Evolutionary conservation across 148 eudicot species (phyloP).

Genomic region (Cornus kousa): DNA sequence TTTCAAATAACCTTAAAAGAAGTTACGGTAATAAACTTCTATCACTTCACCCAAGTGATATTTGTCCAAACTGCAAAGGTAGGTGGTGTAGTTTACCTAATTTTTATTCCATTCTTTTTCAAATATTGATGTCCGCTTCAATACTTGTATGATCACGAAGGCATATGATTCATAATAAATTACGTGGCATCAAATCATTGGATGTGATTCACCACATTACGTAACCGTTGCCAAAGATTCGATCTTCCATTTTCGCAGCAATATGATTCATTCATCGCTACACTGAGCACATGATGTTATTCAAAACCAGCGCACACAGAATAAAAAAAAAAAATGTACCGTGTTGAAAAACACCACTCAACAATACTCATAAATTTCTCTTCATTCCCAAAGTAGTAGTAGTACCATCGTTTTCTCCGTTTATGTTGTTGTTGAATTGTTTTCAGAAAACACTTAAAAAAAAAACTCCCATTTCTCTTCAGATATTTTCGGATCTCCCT

Average conservation of each 20-base stretch:
- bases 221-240: neutral
- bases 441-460: neutral
- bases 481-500: conserved; percentile 8
- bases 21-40: too few relatives aligned
- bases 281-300: neutral
- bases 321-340: too few relatives aligned
- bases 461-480: neutral
- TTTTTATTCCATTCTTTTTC: too few relatives aligned
- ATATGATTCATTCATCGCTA: neutral
- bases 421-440: neutral
- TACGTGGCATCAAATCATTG: neutral
- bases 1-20: too few relatives aligned
- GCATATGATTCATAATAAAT: neutral
- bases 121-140: too few relatives aligned
- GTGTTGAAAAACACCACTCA: too few relatives aligned
- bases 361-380: neutral
- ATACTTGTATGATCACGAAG: too few relatives aligned
- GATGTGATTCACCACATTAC: neutral
- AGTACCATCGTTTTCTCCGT: neutral
- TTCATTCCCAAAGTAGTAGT: too few relatives aligned
- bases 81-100: too few relatives aligned
- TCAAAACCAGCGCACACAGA: neutral
- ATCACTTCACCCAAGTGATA: too few relatives aligned
- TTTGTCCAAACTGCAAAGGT: too few relatives aligned
- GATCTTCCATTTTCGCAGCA: neutral